Evolutionary conservation across 2,329 filamentous ascomycete genomes (phyloP).

Genomic region (Myrmaecium sp.): DNA sequence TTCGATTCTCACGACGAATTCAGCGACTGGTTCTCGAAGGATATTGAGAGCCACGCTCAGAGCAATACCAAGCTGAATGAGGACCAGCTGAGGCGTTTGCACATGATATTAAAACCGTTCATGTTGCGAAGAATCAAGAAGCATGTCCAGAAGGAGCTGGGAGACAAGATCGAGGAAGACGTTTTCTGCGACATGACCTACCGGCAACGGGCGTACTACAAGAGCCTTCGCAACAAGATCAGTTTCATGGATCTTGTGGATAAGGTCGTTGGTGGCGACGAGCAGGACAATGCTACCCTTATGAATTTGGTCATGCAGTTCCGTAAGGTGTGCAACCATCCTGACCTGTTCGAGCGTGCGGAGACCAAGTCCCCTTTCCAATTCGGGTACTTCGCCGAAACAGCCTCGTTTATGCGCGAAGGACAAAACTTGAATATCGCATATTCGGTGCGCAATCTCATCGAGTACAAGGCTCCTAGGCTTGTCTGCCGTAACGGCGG

Average conservation of each 20-base stretch:
- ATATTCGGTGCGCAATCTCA: constrained; percentile 75
- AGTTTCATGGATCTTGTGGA: constrained; percentile 98
- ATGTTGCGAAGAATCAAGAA: constrained; percentile 99
- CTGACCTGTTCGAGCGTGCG: constrained; percentile 87
- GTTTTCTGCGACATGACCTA: constrained; percentile 96
- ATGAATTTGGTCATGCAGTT: constrained; percentile 99
- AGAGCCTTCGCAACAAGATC: constrained; percentile 86
- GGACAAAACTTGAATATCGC: constrained; percentile 61
- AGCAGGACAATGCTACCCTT: constrained; percentile 83
- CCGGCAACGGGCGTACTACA: constrained; percentile 84
- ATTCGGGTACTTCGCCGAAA: constrained; percentile 79
- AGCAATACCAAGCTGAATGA: constrained; percentile 99
- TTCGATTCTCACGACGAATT: constrained; percentile 92
- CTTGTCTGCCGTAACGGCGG: constrained; percentile 71
- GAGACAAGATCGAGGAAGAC: constrained; percentile 95
- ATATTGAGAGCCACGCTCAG: constrained; percentile 95
- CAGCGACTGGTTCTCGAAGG: constrained; percentile 86
- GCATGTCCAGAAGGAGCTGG: constrained; percentile 95
- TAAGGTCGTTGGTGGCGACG: constrained; percentile 85
- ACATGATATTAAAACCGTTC: constrained; percentile 98
- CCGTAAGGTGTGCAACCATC: constrained; percentile 97
- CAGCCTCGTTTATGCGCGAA: constrained; percentile 85
- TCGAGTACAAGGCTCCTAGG: constrained; percentile 69
- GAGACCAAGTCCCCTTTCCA: constrained; percentile 79
- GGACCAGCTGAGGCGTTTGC: constrained; percentile 86